Conservation (phyloP, 495 filamentous ascomycete species). For the Cudoniella acicularis region DNA sequence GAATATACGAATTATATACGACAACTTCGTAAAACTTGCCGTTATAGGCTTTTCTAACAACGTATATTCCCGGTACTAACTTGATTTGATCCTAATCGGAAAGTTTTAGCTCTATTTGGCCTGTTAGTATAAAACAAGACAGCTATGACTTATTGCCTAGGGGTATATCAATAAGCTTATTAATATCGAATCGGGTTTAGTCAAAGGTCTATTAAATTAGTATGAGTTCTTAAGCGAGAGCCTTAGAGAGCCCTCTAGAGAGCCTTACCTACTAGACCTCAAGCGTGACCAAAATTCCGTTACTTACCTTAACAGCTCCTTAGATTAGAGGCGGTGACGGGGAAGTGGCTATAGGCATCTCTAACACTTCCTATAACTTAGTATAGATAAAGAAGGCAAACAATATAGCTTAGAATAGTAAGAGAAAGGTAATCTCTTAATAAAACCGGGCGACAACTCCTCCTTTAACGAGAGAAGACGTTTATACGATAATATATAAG, state of each 20-base stretch:
- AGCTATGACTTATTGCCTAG: background rate
- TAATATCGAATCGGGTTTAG: slow-evolving; percentile 2
- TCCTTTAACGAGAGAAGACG: too few relatives aligned
- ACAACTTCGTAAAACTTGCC: background rate
- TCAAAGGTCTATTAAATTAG: slow-evolving; percentile 9
- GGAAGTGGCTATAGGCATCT: slow-evolving; percentile 5
- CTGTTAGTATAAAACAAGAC: background rate
- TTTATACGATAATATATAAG: too few relatives aligned
- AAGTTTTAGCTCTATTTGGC: background rate
- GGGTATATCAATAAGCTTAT: background rate
- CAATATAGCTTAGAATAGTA: too few relatives aligned
- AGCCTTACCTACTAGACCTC: slow-evolving; percentile 2
- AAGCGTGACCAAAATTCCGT: slow-evolving; percentile 2
- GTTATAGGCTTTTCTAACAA: background rate
- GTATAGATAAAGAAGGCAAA: too few relatives aligned
- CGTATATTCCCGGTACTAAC: background rate
- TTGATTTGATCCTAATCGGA: background rate
- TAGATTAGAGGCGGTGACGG: slow-evolving; percentile 2
- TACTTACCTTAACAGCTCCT: slow-evolving; percentile 1
- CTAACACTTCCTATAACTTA: too few relatives aligned
- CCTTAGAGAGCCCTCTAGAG: background rate
- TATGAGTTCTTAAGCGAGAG: slow-evolving; percentile 2
- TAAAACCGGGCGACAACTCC: too few relatives aligned
- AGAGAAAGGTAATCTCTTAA: too few relatives aligned
- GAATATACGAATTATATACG: background rate